phyloP scores from a whole-genome alignment of 345 rosid species.

The Hibiscus mutabilis region DNA sequence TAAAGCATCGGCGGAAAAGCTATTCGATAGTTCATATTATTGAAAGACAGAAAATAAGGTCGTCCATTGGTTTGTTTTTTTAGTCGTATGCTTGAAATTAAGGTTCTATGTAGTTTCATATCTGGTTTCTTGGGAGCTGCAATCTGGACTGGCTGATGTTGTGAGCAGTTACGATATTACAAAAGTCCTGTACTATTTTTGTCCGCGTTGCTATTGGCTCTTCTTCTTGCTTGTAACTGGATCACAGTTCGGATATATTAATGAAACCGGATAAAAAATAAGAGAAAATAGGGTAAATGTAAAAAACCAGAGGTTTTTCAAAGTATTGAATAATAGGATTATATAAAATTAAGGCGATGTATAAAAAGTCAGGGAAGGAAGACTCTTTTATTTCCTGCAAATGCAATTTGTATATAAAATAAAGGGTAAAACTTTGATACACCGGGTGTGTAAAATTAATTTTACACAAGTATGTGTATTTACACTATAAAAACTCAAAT shows the following conservation, averaged over 20 bases:
- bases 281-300: neutral
- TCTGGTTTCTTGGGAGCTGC: neutral
- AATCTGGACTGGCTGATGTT: neutral
- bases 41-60: neutral
- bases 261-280: neutral
- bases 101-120: constrained; percentile 3
- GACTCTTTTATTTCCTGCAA: neutral
- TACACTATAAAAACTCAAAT: no score
- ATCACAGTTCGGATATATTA: neutral
- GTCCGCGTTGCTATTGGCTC: neutral
- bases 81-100: neutral
- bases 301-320: no score
- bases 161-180: neutral
- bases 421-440: no score
- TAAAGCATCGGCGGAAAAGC: neutral
- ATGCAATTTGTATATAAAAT: neutral
- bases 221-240: neutral
- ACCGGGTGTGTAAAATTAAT: no score
- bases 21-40: neutral
- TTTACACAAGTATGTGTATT: no score
- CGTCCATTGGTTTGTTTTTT: neutral
- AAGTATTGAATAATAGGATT: neutral
- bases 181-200: neutral
- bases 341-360: neutral
- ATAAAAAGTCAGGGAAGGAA: neutral